These are phyloP conservation scores for Phytophthora litchii DNA, from an alignment of 352 stramenopile species.

Conservation along the genomic window DNA sequence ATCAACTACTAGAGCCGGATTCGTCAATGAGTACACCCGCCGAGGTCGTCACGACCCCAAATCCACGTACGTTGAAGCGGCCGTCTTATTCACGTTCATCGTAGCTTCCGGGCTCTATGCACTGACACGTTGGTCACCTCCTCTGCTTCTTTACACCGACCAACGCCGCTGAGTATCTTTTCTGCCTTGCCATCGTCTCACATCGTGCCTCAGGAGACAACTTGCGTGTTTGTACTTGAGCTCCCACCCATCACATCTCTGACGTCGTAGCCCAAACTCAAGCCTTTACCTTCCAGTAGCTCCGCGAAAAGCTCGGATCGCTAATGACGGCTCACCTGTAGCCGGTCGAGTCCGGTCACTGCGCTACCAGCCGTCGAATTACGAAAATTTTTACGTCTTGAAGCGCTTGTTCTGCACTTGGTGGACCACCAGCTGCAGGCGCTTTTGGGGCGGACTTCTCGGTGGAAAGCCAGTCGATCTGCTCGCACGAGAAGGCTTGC, in stretches of 20 bases:
- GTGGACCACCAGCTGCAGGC: conserved; percentile 10
- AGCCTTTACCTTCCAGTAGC: conserved; percentile 27
- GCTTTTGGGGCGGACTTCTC: conserved; percentile 22
- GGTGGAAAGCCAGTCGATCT: conserved; percentile 50
- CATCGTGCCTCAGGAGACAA: conserved; percentile 20
- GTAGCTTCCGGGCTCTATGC: conserved; percentile 22
- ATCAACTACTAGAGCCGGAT: conserved; percentile 30
- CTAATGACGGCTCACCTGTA: conserved; percentile 14
- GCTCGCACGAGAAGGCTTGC: conserved; percentile 47
- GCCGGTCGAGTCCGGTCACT: conserved; percentile 20
- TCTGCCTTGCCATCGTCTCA: conserved; percentile 23
- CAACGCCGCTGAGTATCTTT: conserved; percentile 25
- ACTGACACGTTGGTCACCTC: conserved; percentile 33
- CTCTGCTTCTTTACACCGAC: conserved; percentile 18
- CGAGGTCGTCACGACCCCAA: background rate
- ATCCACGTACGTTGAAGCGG: conserved; percentile 19
- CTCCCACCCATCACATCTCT: conserved; percentile 29
- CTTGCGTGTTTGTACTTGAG: conserved; percentile 27
- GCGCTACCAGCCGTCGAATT: conserved; percentile 37
- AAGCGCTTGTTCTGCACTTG: conserved; percentile 39
- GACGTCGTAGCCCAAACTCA: conserved; percentile 12
- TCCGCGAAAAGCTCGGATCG: conserved; percentile 7
- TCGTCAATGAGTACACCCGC: conserved; percentile 12
- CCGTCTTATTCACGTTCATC: conserved; percentile 22
- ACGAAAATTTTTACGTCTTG: conserved; percentile 79